Conservation (phyloP, 2,329 filamentous ascomycete genomes). For the Knufia petricola region DNA sequence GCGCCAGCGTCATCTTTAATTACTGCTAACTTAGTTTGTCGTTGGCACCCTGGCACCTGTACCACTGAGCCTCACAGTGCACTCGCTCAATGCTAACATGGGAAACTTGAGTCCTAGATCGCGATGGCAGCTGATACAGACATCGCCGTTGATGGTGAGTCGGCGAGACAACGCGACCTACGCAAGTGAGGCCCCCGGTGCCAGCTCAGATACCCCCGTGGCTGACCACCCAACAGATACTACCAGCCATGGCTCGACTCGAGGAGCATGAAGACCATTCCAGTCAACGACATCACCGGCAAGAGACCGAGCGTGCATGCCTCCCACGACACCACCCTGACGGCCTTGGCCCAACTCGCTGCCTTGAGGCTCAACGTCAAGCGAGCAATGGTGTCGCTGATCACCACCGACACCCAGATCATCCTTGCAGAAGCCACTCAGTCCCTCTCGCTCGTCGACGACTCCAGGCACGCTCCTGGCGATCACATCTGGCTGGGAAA, state of each 20-base stretch:
- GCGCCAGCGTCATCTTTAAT: too few relatives aligned
- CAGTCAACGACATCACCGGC: constrained; percentile 6
- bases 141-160: not conserved
- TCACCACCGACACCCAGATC: constrained; percentile 39
- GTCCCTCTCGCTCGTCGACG: constrained; percentile 30
- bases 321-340: constrained; percentile 32
- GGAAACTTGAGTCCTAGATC: not conserved
- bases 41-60: too few relatives aligned
- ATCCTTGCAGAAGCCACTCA: constrained; percentile 44
- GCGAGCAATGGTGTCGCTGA: constrained; percentile 42
- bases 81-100: not conserved
- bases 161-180: constrained; percentile 23
- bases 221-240: constrained; percentile 8
- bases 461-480: constrained; percentile 22
- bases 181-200: constrained; percentile 16
- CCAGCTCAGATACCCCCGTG: not conserved
- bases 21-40: too few relatives aligned
- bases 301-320: constrained; percentile 22
- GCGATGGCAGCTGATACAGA: not conserved
- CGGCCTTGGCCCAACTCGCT: constrained; percentile 43
- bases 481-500: constrained; percentile 27
- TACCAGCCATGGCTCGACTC: constrained; percentile 22
- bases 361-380: constrained; percentile 35
- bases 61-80: too few relatives aligned
- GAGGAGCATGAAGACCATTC: constrained; percentile 20